A percentile compares a stretch with the other conserved stretches of the same genome.
phyloP scores from a whole-genome alignment of 257 asterid species.

The Gentiana dahurica region DNA sequence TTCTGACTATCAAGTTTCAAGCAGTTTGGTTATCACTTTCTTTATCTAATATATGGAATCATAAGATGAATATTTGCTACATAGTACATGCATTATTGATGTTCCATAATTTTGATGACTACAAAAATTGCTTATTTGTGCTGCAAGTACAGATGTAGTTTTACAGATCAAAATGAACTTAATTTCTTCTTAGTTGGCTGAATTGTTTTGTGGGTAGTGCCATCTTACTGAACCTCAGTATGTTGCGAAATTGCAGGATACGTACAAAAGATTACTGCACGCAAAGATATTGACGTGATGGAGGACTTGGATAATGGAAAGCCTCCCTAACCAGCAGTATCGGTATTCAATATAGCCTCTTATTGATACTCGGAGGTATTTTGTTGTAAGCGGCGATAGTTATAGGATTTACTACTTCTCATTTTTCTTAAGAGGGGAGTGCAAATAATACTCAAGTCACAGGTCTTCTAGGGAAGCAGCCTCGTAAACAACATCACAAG shows the following conservation, averaged over 20 bases:
- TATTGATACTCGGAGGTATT: neutral
- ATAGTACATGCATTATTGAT: no score
- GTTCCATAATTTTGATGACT: no score
- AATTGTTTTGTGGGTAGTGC: neutral
- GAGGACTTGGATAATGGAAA: constrained; percentile 73
- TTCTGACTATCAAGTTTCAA: neutral
- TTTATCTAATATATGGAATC: no score
- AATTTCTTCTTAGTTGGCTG: no score
- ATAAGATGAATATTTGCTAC: no score
- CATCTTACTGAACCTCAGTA: neutral
- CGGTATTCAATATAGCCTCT: constrained; percentile 2
- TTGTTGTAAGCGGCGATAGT: no score
- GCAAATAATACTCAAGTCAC: neutral
- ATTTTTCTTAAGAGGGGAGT: neutral
- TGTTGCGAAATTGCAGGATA: constrained; percentile 50
- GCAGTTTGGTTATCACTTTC: neutral
- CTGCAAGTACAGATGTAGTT: neutral
- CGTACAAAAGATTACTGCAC: constrained; percentile 85
- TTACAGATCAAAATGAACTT: neutral
- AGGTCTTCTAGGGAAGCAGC: neutral
- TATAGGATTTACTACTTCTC: no score
- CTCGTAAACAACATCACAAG: no score
- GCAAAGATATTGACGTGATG: constrained; percentile 69
- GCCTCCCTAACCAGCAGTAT: constrained; percentile 31
- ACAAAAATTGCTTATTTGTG: neutral